phyloP scores from a whole-genome alignment of 148 eudicot genomes.

The Silene latifolia region DNA sequence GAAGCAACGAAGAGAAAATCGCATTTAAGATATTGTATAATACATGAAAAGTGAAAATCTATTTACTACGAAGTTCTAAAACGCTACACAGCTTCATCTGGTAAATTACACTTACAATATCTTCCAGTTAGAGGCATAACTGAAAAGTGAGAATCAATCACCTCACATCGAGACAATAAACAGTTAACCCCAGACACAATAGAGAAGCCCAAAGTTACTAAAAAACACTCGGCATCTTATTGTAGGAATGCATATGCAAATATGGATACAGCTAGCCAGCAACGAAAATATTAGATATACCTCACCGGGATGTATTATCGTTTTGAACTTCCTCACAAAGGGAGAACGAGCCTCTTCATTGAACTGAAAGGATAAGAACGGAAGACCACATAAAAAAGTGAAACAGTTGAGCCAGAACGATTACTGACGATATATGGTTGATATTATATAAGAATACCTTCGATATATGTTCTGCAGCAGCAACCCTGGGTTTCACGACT shows the following conservation, averaged over 20 bases:
- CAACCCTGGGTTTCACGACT: constrained; percentile 93
- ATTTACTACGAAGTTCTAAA: not conserved
- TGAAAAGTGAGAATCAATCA: not conserved
- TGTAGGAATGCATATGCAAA: not conserved
- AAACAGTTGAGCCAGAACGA: not conserved
- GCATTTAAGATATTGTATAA: not conserved
- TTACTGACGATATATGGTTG: not conserved
- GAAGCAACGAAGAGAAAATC: not conserved
- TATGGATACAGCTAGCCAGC: not conserved
- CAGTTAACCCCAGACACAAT: not conserved
- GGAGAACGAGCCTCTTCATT: constrained; percentile 98
- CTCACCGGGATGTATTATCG: constrained; percentile 98
- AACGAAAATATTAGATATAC: constrained; percentile 33
- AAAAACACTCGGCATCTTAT: not conserved
- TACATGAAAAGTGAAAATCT: not conserved
- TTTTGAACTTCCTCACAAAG: constrained; percentile 85
- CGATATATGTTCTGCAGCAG: constrained; percentile 97
- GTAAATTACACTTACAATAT: not conserved
- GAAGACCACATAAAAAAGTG: not conserved
- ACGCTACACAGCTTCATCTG: not conserved
- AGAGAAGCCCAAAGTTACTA: not conserved
- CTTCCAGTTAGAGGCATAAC: not conserved
- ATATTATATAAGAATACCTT: constrained; percentile 41
- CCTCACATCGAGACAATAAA: not conserved
- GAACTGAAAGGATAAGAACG: constrained; percentile 55